Percentiles rank a stretch among this genome's conserved stretches.
Conservation (phyloP, 163 green algal species). For the Chlamydomonas reinhardtii region DNA sequence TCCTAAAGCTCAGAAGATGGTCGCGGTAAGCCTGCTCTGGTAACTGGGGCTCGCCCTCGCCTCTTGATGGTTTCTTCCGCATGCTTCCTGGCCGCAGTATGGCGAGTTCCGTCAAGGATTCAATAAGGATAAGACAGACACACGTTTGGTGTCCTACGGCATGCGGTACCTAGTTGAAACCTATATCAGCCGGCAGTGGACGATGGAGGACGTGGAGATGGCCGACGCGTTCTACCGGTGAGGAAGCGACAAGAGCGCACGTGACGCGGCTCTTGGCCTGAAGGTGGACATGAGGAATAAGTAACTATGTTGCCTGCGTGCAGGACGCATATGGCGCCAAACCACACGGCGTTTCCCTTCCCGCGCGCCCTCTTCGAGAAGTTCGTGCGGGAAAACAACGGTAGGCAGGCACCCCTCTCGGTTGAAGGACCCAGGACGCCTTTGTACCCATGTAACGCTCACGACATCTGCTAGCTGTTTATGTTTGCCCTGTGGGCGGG, state of each 20-base stretch:
- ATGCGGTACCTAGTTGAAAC: slow-evolving; percentile 90
- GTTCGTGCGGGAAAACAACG: slow-evolving; percentile 89
- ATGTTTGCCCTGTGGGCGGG: no score
- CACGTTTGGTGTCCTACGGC: slow-evolving; percentile 82
- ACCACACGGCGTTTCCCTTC: slow-evolving; percentile 80
- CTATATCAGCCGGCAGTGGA: slow-evolving; percentile 86
- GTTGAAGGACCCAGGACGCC: no score
- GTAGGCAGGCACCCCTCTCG: slow-evolving; percentile 41
- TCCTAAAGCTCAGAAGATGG: slow-evolving; percentile 80
- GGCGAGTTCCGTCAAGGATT: slow-evolving; percentile 89
- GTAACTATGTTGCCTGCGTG: not conserved
- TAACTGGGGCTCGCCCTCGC: not conserved
- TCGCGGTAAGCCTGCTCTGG: slow-evolving; percentile 74
- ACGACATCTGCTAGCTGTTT: no score
- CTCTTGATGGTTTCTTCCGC: slow-evolving; percentile 12
- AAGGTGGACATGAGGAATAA: no score
- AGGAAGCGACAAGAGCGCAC: not conserved
- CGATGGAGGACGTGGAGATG: slow-evolving; percentile 83
- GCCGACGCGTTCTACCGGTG: slow-evolving; percentile 85
- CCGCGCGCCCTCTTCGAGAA: slow-evolving; percentile 84
- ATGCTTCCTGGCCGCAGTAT: slow-evolving; percentile 73
- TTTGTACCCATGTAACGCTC: no score
- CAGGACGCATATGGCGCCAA: slow-evolving; percentile 81
- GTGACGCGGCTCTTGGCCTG: no score
- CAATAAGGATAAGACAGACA: slow-evolving; percentile 83